Base-by-base conservation (phyloP, 164 flowering plant genomes). In the Macadamia tetraphylla region DNA sequence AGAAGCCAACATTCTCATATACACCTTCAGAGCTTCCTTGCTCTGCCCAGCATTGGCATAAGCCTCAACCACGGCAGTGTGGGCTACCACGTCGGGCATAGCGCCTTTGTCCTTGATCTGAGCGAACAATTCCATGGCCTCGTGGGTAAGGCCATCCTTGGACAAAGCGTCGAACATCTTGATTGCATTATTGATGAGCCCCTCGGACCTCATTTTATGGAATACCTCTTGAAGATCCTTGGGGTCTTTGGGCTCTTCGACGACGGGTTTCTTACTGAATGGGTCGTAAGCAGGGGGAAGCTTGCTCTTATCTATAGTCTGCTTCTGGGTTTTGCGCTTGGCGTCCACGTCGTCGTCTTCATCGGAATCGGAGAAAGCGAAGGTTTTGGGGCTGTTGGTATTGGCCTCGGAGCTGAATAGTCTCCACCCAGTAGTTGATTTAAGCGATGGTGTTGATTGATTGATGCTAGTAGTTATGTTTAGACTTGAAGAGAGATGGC, bases 111-210 rank as follows among this genome's bases (percentile, higher is more conserved):
- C 97, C 68, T 90, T 94, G 66, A 94, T 85, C 59, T 77, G 73
- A 3, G 74, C 53, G 66, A 90, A 88, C 44, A 91, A 82, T 66
- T 86, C 84, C 60, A 90, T 32, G 29, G 98, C 97, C 56, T 94
- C 97, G 71, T 94, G 98, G 56, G 98, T 90, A 12, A 84, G 81
- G 0, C 97, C 96, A 51, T 90, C 88, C 65, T 87, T 86, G 18
- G 97, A 88, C 89, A 94, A 83, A 68, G 82, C 93, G 80, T 91
- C 97, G 85, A 94, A 89, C 97, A 91, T 90, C 85, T 94, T 90
- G 76, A 81, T 88, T 57, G 98, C 97, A 67, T 77, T 76, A 67
- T 81, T 67, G 18, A 76, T 65, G 29, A 94, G 82, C 9, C 97
- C 90, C 0, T 84, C 90, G 0, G 78, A 64, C 30, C 86, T 74